Conservation (phyloP, 768 basidiomycete species). For the Phlebiopsis gigantea region DNA sequence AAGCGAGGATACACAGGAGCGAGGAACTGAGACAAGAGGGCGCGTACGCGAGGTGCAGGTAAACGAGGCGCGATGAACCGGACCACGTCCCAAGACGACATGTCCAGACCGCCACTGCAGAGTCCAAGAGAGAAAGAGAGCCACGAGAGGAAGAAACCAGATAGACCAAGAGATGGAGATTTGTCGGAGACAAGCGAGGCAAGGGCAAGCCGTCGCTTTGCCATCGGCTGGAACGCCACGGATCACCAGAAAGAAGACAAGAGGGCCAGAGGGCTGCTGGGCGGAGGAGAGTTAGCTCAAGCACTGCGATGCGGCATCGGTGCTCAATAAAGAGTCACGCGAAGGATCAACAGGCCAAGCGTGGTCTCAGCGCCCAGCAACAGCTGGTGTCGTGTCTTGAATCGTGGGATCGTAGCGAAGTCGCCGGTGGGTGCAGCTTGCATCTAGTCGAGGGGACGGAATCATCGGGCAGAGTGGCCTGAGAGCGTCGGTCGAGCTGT, state of each 20-base stretch:
- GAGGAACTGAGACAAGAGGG: background rate
- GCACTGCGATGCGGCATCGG: background rate
- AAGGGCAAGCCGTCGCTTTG: background rate
- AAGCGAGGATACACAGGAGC: background rate
- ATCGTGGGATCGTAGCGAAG: background rate
- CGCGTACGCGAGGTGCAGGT: background rate
- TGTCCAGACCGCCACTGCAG: no score
- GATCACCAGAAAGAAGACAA: background rate
- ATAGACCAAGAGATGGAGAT: no score
- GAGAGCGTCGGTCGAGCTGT: background rate
- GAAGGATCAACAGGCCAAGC: background rate
- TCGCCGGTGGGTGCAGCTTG: background rate
- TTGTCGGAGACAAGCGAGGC: no score
- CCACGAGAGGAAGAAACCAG: no score
- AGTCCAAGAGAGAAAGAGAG: no score
- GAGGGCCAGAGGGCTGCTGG: background rate
- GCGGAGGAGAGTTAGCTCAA: background rate
- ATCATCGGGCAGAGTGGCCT: background rate
- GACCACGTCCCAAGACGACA: background rate
- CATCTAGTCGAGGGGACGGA: background rate
- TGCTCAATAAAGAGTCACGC: background rate
- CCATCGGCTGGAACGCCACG: background rate
- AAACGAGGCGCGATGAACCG: background rate
- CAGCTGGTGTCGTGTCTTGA: background rate
- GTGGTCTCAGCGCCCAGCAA: background rate